A percentile compares a stretch with the other conserved stretches of the same genome.
Conservation (phyloP, 805 yeast species). For the Candida pseudoglaebosa region DNA sequence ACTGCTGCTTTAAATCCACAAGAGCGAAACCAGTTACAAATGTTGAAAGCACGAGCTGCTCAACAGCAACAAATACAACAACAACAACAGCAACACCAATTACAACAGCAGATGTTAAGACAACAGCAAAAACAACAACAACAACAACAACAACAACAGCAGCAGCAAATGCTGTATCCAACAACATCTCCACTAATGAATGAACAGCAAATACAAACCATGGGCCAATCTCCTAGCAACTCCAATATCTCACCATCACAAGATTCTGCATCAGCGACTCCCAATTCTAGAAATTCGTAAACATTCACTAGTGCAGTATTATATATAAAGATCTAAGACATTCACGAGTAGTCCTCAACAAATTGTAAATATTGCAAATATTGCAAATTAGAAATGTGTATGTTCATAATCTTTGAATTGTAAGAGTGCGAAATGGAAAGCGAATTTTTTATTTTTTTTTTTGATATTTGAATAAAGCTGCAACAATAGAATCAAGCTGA, state of each 20-base stretch:
- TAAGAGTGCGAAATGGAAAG: too few species aligned
- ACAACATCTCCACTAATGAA: slow-evolving; percentile 1
- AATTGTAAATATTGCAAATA: too few species aligned
- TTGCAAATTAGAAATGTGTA: too few species aligned
- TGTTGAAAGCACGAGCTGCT: slow-evolving; percentile 33
- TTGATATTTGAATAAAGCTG: too few species aligned
- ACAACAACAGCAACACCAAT: slow-evolving; percentile 16
- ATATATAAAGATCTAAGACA: too few species aligned
- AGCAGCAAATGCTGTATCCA: slow-evolving; percentile 8
- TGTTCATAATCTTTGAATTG: too few species aligned
- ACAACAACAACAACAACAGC: slow-evolving; percentile 18
- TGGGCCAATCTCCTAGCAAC: slow-evolving; percentile 3
- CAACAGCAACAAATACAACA: slow-evolving; percentile 24
- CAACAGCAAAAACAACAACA: slow-evolving; percentile 18
- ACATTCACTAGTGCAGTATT: background rate
- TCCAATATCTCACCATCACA: slow-evolving; percentile 3
- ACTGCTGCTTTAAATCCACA: slow-evolving; percentile 41
- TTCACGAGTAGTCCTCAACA: too few species aligned
- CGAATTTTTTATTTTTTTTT: too few species aligned
- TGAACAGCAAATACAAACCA: background rate
- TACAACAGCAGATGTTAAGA: slow-evolving; percentile 22
- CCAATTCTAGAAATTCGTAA: slow-evolving; percentile 4
- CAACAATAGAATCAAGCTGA: background rate
- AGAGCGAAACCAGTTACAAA: slow-evolving; percentile 39
- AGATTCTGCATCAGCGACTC: slow-evolving; percentile 2